Base-by-base conservation (phyloP, 257 asterid genomes). In the Euphrasia confusa region DNA sequence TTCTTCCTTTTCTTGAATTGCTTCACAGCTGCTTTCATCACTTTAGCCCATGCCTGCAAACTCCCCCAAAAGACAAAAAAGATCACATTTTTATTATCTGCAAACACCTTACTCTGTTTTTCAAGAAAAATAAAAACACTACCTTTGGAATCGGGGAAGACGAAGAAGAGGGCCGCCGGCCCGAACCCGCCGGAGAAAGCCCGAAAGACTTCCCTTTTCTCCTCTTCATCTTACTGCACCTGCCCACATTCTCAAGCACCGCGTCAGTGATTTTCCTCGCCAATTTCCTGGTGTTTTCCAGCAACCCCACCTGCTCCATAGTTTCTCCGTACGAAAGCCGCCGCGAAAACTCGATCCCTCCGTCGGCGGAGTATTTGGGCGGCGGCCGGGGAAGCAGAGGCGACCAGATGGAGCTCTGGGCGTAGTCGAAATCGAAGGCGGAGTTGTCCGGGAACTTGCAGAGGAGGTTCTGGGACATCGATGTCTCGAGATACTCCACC, bases 371-470 rank as follows among this genome's bases (percentile, higher is more conserved):
- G 48, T 58, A 15, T 5, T 64, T 10, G 2, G 63, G 60, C 12
- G 63, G 64, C 0, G 75, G 80, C 15, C 78, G 85, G 7, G 84
- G 83, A 40, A 85, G 79, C 48, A 90, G 44, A 30, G 97, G 99
- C 40, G 99, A 92, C 97, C 99, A 92, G 33, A 92, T 81, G 48
- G 97, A 83, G 79, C 97, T 92, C 89, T 86, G 96, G 1, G 95
- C 48, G 71, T 92, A 89, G 78, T 92, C 82, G 77, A 86, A 89
- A 64, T 83, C 98, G 70, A 84, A 89, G 10, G 95, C 83, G 0
- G 98, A 84, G 71, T 84, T 83, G 75, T 92, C 97, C 0, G 95
- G 95, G 67, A 86, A 89, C 56, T 86, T 92, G 81, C 69, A 56
- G 65, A 92, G 95, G 30, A 84, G 95, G 37, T 81, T 82, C 7